Base-by-base conservation (phyloP, 176 grass and related monocot genomes). In the Poa annua region DNA sequence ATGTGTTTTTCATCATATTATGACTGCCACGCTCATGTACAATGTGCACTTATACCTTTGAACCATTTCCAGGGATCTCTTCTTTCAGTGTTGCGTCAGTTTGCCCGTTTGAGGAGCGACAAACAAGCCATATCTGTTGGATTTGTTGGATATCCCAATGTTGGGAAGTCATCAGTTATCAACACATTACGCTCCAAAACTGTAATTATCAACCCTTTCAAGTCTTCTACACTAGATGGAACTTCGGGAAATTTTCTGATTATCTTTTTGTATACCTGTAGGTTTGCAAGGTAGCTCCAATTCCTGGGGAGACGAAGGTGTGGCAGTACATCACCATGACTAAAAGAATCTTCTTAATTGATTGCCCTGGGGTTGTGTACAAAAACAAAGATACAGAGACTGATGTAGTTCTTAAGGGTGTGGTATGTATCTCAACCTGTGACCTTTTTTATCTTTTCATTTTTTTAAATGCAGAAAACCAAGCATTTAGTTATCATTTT, bases 251-350 rank as follows among this genome's bases (percentile, higher is more conserved):
- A 13, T 34, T 62, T 66, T 90, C 47, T 78, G 32, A 51, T 8
- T 87, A 75, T 70, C 13, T 77, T 60, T 70, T 20, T 65, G 38
- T 85, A 47, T 88, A 73, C 84, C 10, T 78, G 21, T 77, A 98
- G 96, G 96, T 98, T 66, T 98, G 96, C 89, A 95, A 93, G 83
- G 96, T 95, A 66, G 96, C 96, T 61, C 96, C 96, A 21, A 93
- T 98, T 88, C 93, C 96, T 52, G 93, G 96, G 66, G 96, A 98
- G 80, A 98, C 96, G 1, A 98, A 98, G 80, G 93, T 95, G 55
- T 98, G 96, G 96, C 96, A 98, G 81, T 98, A 98, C 64, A 98
- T 98, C 83, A 98, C 93, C 29, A 83, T 98, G 25, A 98, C 96
- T 25, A 98, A 98, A 79, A 93, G 86, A 74, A 98, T 98, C 41